Percentiles rank a stretch among this genome's conserved stretches.
Conservation (phyloP, 371 early-diverging fungal species). For the Entomophthora muscae region DNA sequence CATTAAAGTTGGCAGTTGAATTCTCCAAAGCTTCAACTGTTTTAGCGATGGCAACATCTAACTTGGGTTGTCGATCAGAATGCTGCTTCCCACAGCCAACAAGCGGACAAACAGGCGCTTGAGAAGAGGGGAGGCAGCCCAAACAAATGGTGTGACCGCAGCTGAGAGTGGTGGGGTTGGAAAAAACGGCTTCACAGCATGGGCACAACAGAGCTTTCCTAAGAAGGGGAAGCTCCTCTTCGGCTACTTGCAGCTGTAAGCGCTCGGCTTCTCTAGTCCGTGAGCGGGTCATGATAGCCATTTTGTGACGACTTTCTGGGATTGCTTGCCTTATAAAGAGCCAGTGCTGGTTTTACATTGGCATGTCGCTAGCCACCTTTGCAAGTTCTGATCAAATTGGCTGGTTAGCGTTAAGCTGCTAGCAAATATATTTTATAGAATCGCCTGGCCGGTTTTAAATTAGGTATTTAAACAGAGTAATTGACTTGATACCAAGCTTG, state of each 20-base stretch:
- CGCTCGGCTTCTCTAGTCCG: background rate
- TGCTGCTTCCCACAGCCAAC: background rate
- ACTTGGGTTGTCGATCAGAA: no score
- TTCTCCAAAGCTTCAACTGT: background rate
- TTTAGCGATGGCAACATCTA: background rate
- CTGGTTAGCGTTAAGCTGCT: background rate
- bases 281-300: constrained; percentile 2
- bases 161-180: background rate
- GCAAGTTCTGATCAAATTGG: background rate
- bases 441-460: no score
- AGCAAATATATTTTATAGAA: no score
- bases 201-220: background rate
- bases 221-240: background rate
- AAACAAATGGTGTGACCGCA: constrained; percentile 5
- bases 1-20: background rate
- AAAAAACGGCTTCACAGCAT: background rate
- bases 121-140: background rate
- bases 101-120: background rate
- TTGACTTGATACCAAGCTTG: no score
- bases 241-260: background rate
- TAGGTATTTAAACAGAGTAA: no score
- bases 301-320: background rate
- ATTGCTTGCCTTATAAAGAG: background rate
- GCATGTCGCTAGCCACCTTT: background rate
- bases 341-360: background rate